A percentile compares a stretch with the other conserved stretches of the same genome.
Conservation (phyloP, 352 stramenopile genomes). For the Phytophthora macrochlamydospora region DNA sequence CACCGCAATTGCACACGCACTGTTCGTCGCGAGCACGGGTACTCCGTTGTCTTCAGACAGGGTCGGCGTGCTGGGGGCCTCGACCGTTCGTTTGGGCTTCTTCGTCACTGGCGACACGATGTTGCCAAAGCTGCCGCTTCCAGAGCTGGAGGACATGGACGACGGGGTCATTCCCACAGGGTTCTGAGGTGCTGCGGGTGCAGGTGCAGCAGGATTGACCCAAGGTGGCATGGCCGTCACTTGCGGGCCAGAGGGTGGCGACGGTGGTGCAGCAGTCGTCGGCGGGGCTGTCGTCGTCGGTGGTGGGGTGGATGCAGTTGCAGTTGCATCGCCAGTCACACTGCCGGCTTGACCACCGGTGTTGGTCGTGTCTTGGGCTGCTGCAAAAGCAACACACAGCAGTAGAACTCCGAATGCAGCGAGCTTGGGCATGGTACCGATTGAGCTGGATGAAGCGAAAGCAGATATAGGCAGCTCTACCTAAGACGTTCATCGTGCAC, state of each 20-base stretch:
- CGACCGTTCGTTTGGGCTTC: constrained; percentile 16
- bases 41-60: constrained; percentile 20
- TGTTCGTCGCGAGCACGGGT: constrained; percentile 1
- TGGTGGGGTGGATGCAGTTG: constrained; percentile 6
- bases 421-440: constrained; percentile 11
- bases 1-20: constrained; percentile 7
- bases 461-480: constrained; percentile 16
- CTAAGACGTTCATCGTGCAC: not conserved
- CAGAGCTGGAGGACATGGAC: constrained; percentile 23
- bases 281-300: constrained; percentile 1
- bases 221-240: not conserved
- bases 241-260: not conserved
- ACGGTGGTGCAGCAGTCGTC: not conserved
- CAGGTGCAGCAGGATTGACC: constrained; percentile 6
- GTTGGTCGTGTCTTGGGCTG: constrained; percentile 27
- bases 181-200: constrained; percentile 1
- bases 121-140: constrained; percentile 11
- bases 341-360: constrained; percentile 27
- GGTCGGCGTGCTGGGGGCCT: constrained; percentile 13
- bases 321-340: constrained; percentile 9
- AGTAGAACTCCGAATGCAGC: constrained; percentile 14
- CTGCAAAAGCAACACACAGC: constrained; percentile 14
- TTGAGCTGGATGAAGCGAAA: constrained; percentile 17
- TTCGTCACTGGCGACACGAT: constrained; percentile 15
- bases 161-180: constrained; percentile 6